These are phyloP conservation scores for Salix viminalis DNA, from an alignment of 345 rosid genomes.

Conservation along the genomic window DNA sequence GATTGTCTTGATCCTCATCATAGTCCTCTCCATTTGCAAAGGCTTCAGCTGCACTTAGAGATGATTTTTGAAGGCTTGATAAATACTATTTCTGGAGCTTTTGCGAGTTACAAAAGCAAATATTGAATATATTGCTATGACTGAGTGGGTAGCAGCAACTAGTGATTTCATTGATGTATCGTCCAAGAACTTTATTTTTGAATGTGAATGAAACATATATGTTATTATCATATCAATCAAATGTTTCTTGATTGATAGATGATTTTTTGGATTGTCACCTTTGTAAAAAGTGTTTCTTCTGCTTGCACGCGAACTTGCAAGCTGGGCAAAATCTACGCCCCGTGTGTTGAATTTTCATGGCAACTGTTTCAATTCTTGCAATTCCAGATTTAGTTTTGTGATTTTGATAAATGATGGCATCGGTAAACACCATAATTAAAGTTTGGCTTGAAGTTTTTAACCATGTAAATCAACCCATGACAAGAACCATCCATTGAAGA, in stretches of 20 bases:
- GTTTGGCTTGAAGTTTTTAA: not conserved
- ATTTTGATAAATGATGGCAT: not conserved
- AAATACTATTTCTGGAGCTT: not conserved
- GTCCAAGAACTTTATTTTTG: conserved; percentile 8
- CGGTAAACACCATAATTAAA: not conserved
- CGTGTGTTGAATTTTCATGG: not conserved
- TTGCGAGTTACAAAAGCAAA: conserved; percentile 13
- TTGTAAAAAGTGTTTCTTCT: not conserved
- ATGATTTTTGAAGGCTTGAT: not conserved
- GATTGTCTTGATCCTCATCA: conserved; percentile 41
- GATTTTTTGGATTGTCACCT: not conserved
- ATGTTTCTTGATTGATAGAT: not conserved
- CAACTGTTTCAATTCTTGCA: not conserved
- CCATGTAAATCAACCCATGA: not conserved
- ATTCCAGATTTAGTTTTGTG: not conserved
- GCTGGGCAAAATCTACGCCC: not conserved
- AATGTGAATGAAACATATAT: conserved; percentile 14
- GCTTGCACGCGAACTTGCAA: not conserved
- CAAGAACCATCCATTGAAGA: not conserved
- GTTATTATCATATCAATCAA: conserved; percentile 8
- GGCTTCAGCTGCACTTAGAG: conserved; percentile 39
- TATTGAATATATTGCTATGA: conserved; percentile 16
- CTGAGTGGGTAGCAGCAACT: conserved; percentile 21
- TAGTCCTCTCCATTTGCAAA: conserved; percentile 40
- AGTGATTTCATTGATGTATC: conserved; percentile 17